phyloP scores from a whole-genome alignment of 768 basidiomycete species.

The Calocera viscosa region DNA sequence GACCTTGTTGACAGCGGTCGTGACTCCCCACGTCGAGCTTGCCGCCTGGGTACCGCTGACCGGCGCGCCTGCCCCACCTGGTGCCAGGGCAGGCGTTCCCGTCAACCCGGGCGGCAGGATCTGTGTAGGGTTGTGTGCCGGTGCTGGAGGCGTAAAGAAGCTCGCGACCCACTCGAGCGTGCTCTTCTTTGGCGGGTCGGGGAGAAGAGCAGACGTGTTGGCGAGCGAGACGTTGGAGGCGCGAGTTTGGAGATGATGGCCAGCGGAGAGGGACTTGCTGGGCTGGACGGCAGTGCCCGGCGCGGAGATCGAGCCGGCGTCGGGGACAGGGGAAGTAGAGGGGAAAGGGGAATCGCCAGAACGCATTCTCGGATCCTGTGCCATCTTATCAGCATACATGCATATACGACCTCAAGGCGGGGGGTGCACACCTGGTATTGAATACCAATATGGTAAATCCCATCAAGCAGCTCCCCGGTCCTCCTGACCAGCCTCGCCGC shows the following conservation, averaged over 20 bases:
- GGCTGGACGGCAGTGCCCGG: not conserved
- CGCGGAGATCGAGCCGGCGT: not conserved
- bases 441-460: not conserved
- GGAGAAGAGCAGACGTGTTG: not conserved
- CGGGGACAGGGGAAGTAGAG: not conserved
- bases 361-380: not conserved
- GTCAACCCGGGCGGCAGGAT: not conserved
- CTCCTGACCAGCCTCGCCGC: not conserved
- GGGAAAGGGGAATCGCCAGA: not conserved
- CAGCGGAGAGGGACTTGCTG: not conserved
- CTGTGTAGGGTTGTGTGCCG: not conserved
- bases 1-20: not conserved
- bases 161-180: not conserved
- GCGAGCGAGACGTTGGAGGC: constrained; percentile 4
- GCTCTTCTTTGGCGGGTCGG: not conserved
- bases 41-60: not conserved
- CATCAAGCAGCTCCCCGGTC: not conserved
- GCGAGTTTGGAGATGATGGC: not conserved
- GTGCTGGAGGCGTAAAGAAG: not conserved
- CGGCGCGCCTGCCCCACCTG: not conserved
- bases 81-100: not conserved
- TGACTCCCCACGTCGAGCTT: not conserved
- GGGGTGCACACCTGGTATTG: not conserved
- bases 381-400: not conserved
- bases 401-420: not conserved